phyloP scores from a whole-genome alignment of 2,329 filamentous ascomycete genomes.

The Colletotrichum kahawae region DNA sequence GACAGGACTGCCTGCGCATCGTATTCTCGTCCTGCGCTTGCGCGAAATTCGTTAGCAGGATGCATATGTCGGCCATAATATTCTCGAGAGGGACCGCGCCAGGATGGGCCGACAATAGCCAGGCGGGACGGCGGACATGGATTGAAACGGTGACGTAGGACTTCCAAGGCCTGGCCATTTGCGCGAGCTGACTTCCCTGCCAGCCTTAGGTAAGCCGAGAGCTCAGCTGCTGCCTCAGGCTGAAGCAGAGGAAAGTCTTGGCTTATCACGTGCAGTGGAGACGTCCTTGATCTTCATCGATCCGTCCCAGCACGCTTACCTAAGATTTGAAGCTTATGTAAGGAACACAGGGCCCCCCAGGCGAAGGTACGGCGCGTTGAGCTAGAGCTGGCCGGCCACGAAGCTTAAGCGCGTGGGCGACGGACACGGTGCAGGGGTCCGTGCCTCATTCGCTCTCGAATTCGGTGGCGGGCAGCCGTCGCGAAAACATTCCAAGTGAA shows the following conservation, averaged over 20 bases:
- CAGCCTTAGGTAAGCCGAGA: not conserved
- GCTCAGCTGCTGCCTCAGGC: slow-evolving; percentile 2
- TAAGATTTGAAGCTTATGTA: not conserved
- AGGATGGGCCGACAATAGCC: slow-evolving; percentile 1
- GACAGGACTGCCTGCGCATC: not conserved
- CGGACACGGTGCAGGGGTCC: slow-evolving; percentile 14
- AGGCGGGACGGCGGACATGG: slow-evolving; percentile 6
- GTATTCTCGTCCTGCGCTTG: not conserved
- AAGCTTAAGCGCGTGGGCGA: not conserved
- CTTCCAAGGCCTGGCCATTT: not conserved
- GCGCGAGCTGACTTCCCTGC: not conserved
- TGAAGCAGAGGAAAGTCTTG: not conserved
- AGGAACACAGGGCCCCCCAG: not conserved
- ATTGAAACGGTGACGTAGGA: slow-evolving; percentile 9
- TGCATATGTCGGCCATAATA: not conserved
- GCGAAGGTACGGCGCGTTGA: not conserved
- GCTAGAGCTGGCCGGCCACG: not conserved
- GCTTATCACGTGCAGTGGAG: not conserved
- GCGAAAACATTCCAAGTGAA: slow-evolving; percentile 19
- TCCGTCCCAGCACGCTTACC: not conserved
- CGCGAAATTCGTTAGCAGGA: not conserved
- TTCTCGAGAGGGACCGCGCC: not conserved
- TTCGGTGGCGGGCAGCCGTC: slow-evolving; percentile 11
- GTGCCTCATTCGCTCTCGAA: not conserved
- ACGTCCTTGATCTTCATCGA: not conserved